Base-by-base conservation (phyloP, 2,329 filamentous ascomycete genomes). In the Penicillium sp. region DNA sequence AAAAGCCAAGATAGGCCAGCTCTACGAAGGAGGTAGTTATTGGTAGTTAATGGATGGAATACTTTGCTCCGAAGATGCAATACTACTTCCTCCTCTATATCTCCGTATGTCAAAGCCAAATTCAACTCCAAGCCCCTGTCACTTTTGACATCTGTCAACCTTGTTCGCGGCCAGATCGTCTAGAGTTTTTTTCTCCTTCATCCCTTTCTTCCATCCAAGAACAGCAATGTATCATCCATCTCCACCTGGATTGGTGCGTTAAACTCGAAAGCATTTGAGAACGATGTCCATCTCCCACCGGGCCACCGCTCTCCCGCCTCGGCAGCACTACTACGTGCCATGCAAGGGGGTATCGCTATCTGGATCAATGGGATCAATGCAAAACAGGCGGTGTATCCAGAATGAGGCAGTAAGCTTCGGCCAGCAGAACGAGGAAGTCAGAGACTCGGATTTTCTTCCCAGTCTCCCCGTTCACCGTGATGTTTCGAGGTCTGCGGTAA, bases 131-230 rank as follows among this genome's bases (percentile, higher is more conserved):
- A 7, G 43, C 35, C 56, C 43, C 56, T 58, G 56, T 58, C 56
- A 50, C 43, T 22, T 44, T 35, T 58, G 59, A 58, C 59, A 60
- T 58, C 54, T 60, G 59, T 60, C 59, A 60, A 51, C 52, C 55
- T 54, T 50, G 56, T 58, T 57, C 49, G 35, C 33, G 37, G 24
- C n/a, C 33, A 5, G 36, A 22, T 35, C 36, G 27, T 37, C 6
- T 35, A 40, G 46, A 49, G 22, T 2, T 22, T 33, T 33, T 10
- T n/a, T 35, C 44, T n/a, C 44, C 44, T 22, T 14, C 22, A 44
- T 27, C 41, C 41, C 41, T 46, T 46, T n/a, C 43, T 46, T 46
- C 43, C 43, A 24, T 16, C 24, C 27, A 31, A 31, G 27, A 31
- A 31, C 7, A n/a, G 16, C 6, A 10, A 16, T 11, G 22, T n/a